Base-by-base conservation (phyloP, 768 basidiomycete genomes). In the Jaapia argillacea region DNA sequence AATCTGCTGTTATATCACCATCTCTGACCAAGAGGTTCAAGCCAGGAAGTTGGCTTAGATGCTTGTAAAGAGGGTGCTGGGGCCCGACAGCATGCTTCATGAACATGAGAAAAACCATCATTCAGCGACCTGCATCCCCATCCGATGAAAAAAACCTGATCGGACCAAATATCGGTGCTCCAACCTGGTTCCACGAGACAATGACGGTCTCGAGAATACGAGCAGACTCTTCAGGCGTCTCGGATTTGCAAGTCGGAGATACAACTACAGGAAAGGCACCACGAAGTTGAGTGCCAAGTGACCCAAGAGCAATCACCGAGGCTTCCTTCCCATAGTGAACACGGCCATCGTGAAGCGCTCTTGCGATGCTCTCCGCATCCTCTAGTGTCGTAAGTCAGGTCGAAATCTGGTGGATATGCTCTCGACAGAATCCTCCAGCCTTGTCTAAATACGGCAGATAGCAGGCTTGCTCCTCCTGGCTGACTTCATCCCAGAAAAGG, bases 271-370 rank as follows among this genome's bases (percentile, higher is more conserved):
- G 55, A 22, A 49, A 51, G 0, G 54, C 52, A 10, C 54, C 54
- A 24, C 53, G 53, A 13, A 46, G n/a, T 1, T 4, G 10, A 21
- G 10, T 14, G 6, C 41, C 50, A 33, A 37, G 43, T 13, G 50
- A 47, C 0, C 51, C 42, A 33, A 59, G 43, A 2, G 58, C 58
- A 13, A 49, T 51, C 1, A 62, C 59, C 40, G 58, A 53, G 4
- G 52, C 45, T 42, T 64, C 61, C 35, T 58, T 41, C 4, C 51
- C 61, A 36, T 61, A 43, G 45, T 62, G 58, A 1, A 61, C 44
- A 13, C 39, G 49, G 0, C 50, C 53, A 1, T 53, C 49, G 0
- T 27, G 36, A 2, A 60, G 48, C 5, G 57, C 60, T 2, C 25
- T 13, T 7, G 43, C 44, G 1, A 56, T 44, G 0, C 45, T 43